Conservation (phyloP, 352 stramenopile species). For the Phytophthora sojae region DNA sequence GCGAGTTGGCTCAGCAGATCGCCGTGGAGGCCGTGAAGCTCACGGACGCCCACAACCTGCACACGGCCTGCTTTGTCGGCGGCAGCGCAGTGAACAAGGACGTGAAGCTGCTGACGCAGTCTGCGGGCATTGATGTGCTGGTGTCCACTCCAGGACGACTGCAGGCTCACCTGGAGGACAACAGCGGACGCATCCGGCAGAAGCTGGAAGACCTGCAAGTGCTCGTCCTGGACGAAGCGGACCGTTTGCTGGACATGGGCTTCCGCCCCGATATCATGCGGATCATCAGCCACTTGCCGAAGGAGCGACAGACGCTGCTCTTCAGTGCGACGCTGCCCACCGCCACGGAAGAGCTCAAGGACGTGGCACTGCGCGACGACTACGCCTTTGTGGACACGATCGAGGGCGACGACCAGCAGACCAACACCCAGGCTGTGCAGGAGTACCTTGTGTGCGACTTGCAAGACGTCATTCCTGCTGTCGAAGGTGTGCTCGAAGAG, state of each 20-base stretch:
- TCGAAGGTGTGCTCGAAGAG: slow-evolving; percentile 83
- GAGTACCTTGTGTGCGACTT: slow-evolving; percentile 76
- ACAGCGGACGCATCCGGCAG: slow-evolving; percentile 87
- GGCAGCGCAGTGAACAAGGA: slow-evolving; percentile 91
- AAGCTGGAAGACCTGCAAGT: slow-evolving; percentile 60
- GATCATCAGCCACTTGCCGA: slow-evolving; percentile 78
- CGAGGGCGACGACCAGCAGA: slow-evolving; percentile 89
- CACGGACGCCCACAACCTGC: slow-evolving; percentile 81
- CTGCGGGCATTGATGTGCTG: slow-evolving; percentile 88
- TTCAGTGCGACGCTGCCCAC: slow-evolving; percentile 95
- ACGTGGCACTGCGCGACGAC: slow-evolving; percentile 81
- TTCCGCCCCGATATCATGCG: slow-evolving; percentile 92
- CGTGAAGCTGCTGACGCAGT: slow-evolving; percentile 46
- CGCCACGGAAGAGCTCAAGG: slow-evolving; percentile 88
- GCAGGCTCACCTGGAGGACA: slow-evolving; percentile 95
- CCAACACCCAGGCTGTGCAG: slow-evolving; percentile 91
- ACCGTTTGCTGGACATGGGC: slow-evolving; percentile 97
- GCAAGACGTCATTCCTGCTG: slow-evolving; percentile 70
- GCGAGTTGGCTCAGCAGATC: slow-evolving; percentile 97
- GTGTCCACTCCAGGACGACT: slow-evolving; percentile 97
- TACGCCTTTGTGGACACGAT: slow-evolving; percentile 95
- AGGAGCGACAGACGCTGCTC: slow-evolving; percentile 92
- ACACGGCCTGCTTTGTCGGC: slow-evolving; percentile 78
- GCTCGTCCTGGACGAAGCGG: slow-evolving; percentile 95
- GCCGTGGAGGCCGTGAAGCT: slow-evolving; percentile 90